Evolutionary conservation across 305 asterid genomes (phyloP), one percentile per base, ranked within the genome.

Genomic region (Solanum hybrid): DNA sequence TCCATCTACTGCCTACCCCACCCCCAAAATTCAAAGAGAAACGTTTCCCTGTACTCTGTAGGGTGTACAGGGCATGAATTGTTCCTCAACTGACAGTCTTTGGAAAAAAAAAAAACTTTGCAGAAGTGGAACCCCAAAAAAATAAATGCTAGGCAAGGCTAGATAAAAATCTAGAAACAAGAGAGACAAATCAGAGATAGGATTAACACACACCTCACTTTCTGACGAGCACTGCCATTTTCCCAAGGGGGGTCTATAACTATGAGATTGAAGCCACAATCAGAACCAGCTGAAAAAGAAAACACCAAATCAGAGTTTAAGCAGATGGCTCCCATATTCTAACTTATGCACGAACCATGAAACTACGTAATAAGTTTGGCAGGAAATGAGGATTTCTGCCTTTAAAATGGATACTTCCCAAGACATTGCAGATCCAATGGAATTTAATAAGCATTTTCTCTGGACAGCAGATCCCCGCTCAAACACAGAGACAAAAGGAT

Each of bases 161-260:
- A 83, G 37, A 1, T 26, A 41, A 82, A 39, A 39, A 41, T 39
- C 24, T 14, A 26, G 72, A 82, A 14, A 13, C 70, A 83, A 83
- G 39, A 83, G 88, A 83, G 29, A 29, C 39, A 83, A 83, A 45
- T 83, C 39, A 9, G 2, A 7, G 75, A 65, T 45, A 45, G 88
- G 75, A 83, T 9, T 27, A 83, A 83, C 87, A 45, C 95, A 37
- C 94, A 96, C 99, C 94, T 97, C 86, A 82, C 92, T 95, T 97
- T 97, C 95, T 96, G 99, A 90, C 87, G 96, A 29, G 98, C 99
- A 87, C 99, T 96, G 93, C 99, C 91, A 89, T 97, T 97, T 92
- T 97, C 99, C 99, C 99, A 97, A 36, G 99, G 99, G 79, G 99
- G 99, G 90, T 97, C 99, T 41, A 96, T 93, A 93, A 96, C 93